phyloP scores from a whole-genome alignment of 352 stramenopile genomes.

The Blastocystis sp. region DNA sequence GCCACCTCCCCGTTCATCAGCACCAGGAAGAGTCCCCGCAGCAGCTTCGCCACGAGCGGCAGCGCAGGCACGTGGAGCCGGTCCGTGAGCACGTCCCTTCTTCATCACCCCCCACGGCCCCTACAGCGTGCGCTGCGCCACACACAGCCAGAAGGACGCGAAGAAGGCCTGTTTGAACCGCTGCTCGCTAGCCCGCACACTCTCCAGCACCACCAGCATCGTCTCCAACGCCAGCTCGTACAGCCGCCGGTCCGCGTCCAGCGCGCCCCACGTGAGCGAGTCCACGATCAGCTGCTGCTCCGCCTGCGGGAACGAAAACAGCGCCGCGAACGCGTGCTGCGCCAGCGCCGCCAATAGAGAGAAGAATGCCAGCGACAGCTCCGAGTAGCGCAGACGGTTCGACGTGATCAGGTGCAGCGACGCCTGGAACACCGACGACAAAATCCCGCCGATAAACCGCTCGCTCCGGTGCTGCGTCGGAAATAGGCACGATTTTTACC shows the following conservation, averaged over 20 bases:
- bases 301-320: conserved; percentile 88
- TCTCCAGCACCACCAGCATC: conserved; percentile 65
- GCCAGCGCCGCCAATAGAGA: conserved; percentile 82
- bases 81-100: conserved; percentile 77
- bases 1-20: conserved; percentile 87
- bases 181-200: conserved; percentile 79
- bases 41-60: conserved; percentile 88
- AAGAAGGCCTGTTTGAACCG: conserved; percentile 92
- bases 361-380: conserved; percentile 96
- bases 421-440: conserved; percentile 91
- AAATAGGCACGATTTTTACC: conserved; percentile 54
- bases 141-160: conserved; percentile 84
- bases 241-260: conserved; percentile 96
- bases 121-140: conserved; percentile 65
- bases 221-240: conserved; percentile 73
- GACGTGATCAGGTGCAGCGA: conserved; percentile 98
- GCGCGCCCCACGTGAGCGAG: conserved; percentile 97
- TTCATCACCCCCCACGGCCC: not conserved
- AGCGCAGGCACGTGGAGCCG: conserved; percentile 95
- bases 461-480: conserved; percentile 64
- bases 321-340: conserved; percentile 84
- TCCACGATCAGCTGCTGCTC: conserved; percentile 97
- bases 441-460: conserved; percentile 69
- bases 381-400: conserved; percentile 96
- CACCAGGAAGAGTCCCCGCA: conserved; percentile 92